These are phyloP conservation scores for Didymella lethalis DNA, from an alignment of 2,329 filamentous ascomycete genomes.

Conservation along the genomic window DNA sequence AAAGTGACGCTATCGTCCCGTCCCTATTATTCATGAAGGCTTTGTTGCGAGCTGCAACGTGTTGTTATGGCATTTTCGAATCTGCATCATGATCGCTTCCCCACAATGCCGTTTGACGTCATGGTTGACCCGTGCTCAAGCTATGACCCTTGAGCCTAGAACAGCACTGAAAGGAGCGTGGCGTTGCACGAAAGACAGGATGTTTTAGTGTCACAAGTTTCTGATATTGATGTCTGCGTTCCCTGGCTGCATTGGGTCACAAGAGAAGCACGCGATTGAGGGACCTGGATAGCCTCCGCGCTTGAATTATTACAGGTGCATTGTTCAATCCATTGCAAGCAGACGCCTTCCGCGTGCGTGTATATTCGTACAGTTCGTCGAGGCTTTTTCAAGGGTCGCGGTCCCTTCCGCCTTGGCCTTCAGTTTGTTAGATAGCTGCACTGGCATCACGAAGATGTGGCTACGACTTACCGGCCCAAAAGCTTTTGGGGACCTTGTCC, in stretches of 20 bases:
- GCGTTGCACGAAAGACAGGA: conserved; percentile 11
- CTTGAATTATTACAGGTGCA: neutral
- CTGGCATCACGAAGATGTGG: neutral
- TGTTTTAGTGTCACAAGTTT: neutral
- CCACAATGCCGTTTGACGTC: conserved; percentile 22
- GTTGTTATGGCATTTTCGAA: conserved; percentile 40
- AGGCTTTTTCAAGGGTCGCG: conserved; percentile 29
- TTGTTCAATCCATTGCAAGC: neutral
- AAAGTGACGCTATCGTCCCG: conserved; percentile 8
- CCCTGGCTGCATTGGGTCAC: neutral
- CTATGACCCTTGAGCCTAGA: conserved; percentile 19
- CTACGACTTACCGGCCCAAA: conserved; percentile 50
- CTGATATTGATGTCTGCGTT: neutral
- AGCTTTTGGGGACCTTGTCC: conserved; percentile 52
- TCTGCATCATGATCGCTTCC: conserved; percentile 33
- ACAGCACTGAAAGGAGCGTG: conserved; percentile 1
- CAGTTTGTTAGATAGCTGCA: conserved; percentile 19
- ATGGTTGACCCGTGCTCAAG: conserved; percentile 26
- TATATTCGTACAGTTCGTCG: conserved; percentile 8
- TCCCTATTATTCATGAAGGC: conserved; percentile 6
- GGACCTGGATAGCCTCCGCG: neutral
- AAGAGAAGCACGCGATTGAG: neutral
- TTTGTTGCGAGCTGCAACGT: conserved; percentile 11
- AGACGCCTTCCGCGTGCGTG: neutral
- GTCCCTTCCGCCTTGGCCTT: conserved; percentile 41